Percentiles rank a stretch among this genome's conserved stretches.
Conservation (phyloP, 2,329 filamentous ascomycete genomes). For the Calycina herbarum region DNA sequence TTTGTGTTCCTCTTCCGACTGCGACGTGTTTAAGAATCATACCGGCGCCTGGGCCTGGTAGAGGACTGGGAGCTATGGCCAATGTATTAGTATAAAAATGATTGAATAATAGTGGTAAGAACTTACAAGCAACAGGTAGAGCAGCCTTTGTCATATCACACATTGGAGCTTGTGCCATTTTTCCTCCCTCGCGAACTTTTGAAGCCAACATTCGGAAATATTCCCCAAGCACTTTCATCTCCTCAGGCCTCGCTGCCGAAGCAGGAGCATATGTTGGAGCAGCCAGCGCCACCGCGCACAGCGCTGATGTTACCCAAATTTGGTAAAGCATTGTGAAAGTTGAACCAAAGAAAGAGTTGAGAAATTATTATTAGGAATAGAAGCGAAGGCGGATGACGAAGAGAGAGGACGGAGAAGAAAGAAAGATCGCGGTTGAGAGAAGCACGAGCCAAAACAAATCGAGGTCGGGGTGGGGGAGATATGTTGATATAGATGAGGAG, state of each 20-base stretch:
- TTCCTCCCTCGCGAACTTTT: slow-evolving; percentile 51
- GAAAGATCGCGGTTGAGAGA: slow-evolving; percentile 2
- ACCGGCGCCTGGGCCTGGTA: slow-evolving; percentile 61
- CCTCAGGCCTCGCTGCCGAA: slow-evolving; percentile 25
- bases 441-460: slow-evolving; percentile 10
- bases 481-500: background rate
- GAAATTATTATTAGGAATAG: slow-evolving; percentile 2
- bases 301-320: slow-evolving; percentile 47
- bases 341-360: slow-evolving; percentile 13
- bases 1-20: slow-evolving; percentile 85
- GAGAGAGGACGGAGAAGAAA: slow-evolving; percentile 9
- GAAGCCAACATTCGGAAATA: slow-evolving; percentile 62
- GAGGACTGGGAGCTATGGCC: slow-evolving; percentile 51
- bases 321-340: slow-evolving; percentile 50
- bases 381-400: slow-evolving; percentile 13
- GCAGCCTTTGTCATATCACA: slow-evolving; percentile 57
- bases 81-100: slow-evolving; percentile 17
- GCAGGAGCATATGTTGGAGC: slow-evolving; percentile 31
- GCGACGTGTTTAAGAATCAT: slow-evolving; percentile 73
- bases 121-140: slow-evolving; percentile 52
- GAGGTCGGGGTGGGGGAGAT: slow-evolving; percentile 3
- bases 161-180: slow-evolving; percentile 44
- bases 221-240: slow-evolving; percentile 48
- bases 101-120: slow-evolving; percentile 1
- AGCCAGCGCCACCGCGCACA: slow-evolving; percentile 46